Evolutionary conservation across 805 yeast species (phyloP).

Genomic region (Metschnikowia colocasiae): DNA sequence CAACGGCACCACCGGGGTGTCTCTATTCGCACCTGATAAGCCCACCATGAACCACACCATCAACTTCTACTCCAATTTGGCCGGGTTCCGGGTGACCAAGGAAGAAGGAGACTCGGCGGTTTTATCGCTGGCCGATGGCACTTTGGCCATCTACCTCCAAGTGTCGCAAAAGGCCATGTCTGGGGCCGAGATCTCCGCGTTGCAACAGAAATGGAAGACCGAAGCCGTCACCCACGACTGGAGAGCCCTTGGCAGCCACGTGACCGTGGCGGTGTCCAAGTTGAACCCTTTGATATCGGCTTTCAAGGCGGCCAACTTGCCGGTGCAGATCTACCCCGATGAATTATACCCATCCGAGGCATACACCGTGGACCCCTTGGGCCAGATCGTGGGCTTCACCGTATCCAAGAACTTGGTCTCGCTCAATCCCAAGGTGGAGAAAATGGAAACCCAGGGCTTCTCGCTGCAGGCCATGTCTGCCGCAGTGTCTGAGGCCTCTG

Average conservation of each 20-base stretch:
- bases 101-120: constrained; percentile 18
- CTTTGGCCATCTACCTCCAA: constrained; percentile 21
- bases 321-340: constrained; percentile 64
- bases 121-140: constrained; percentile 23
- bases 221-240: constrained; percentile 39
- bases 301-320: constrained; percentile 28
- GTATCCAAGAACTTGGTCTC: constrained; percentile 54
- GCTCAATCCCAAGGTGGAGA: constrained; percentile 41
- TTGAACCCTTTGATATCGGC: constrained; percentile 35
- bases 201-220: constrained; percentile 13
- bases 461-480: constrained; percentile 10
- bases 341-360: constrained; percentile 67
- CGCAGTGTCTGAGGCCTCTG: constrained; percentile 10
- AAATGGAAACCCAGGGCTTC: constrained; percentile 16
- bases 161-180: constrained; percentile 16
- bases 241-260: constrained; percentile 44
- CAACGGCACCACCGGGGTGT: constrained; percentile 54
- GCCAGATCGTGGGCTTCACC: constrained; percentile 78
- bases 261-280: constrained; percentile 45
- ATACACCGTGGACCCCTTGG: constrained; percentile 79
- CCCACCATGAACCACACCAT: constrained; percentile 44
- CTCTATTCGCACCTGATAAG: constrained; percentile 49
- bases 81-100: constrained; percentile 27
- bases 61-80: constrained; percentile 53
- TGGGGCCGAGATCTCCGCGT: constrained; percentile 18